phyloP scores from a whole-genome alignment of 169 alveolate species.

The Ichthyophthirius multifiliis region DNA sequence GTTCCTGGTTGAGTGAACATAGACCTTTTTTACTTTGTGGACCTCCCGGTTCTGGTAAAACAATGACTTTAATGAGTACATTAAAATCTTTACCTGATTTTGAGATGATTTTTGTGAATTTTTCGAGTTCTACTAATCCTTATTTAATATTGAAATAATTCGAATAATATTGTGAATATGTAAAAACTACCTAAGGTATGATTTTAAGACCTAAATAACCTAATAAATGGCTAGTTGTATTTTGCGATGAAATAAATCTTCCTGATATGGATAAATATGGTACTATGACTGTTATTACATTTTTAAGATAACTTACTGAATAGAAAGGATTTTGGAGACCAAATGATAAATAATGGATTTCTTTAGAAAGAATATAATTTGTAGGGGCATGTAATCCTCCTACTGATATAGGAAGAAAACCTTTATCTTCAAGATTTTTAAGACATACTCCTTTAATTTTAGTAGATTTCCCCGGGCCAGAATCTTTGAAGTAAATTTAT shows the following conservation, averaged over 20 bases:
- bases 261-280: constrained; percentile 98
- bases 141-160: constrained; percentile 91
- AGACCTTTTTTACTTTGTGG: constrained; percentile 97
- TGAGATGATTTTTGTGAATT: constrained; percentile 95
- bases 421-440: constrained; percentile 94
- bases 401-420: constrained; percentile 97
- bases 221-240: constrained; percentile 95
- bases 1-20: constrained; percentile 94
- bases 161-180: constrained; percentile 96
- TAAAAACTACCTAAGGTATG: constrained; percentile 90
- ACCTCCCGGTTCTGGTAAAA: constrained; percentile 98
- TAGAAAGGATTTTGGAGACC: constrained; percentile 97
- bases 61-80: constrained; percentile 97
- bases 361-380: constrained; percentile 95
- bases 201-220: constrained; percentile 93
- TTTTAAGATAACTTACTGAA: constrained; percentile 94
- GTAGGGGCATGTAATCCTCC: constrained; percentile 99
- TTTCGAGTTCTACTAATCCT: constrained; percentile 95
- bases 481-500: constrained; percentile 93
- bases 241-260: constrained; percentile 97
- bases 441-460: constrained; percentile 94
- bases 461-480: constrained; percentile 99
- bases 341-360: constrained; percentile 90
- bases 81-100: constrained; percentile 91
- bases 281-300: constrained; percentile 95